Base-by-base conservation (phyloP, 1,139 yeast genomes). In the Debaryomycetaceae sp. region DNA sequence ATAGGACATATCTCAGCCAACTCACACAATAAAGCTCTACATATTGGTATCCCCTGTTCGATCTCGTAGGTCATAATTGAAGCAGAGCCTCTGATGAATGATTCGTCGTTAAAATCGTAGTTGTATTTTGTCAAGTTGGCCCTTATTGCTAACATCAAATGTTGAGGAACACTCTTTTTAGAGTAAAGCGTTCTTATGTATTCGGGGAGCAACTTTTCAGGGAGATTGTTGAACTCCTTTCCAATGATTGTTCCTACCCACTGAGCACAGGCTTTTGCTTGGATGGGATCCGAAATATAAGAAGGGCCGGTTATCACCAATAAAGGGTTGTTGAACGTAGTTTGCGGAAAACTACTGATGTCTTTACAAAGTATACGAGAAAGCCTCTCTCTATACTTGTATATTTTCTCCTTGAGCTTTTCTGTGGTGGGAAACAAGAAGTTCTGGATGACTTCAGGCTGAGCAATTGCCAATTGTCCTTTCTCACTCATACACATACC, bases 371-470 rank as follows among this genome's bases (percentile, higher is more conserved):
- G 45, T 4, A 61, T 44, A 5, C 43, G 38, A 11, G 51, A 41
- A 3, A 63, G 40, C 3, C 39, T 46, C 6, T 51, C 41, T 45
- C 70, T 51, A 40, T 60, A 53, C 2, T 40, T 39, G 14, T 67
- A 51, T n/a, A 73, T 65, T 40, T 65, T 65, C 4, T 49, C 37
- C 34, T 65, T 57, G 27, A 70, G 51, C 0, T 39, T 45, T 11
- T 58, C 60, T 14, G 65, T 52, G 4, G 60, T 57, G 1, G 80
- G 78, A 42, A 63, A 68, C 38, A 75, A 51, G 39, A 66, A 64
- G 42, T 66, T 68, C 48, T 73, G 79, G 8, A 74, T 60, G 13
- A 75, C 70, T 48, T 74, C 78, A 1, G 80, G 80, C 51, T 71
- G 76, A 2, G 76, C 66, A 23, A 72, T 59, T 3, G 72, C 65